These are phyloP conservation scores for Lithohypha guttulata DNA, from an alignment of 2,329 filamentous ascomycete species.

Conservation along the genomic window DNA sequence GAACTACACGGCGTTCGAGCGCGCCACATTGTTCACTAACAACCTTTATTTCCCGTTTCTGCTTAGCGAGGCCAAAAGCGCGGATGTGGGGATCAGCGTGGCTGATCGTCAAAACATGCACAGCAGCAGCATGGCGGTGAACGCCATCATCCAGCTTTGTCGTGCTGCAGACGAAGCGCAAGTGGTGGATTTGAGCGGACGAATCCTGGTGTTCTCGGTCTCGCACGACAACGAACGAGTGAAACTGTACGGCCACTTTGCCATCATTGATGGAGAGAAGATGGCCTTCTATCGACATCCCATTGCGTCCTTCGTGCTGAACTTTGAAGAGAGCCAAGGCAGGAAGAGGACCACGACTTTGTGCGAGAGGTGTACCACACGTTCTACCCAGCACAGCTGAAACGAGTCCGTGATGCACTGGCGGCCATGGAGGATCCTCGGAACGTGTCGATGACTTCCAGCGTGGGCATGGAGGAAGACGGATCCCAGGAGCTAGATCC, in stretches of 20 bases:
- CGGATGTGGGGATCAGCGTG: not conserved
- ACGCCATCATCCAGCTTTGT: slow-evolving; percentile 5
- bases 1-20: not conserved
- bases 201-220: slow-evolving; percentile 8
- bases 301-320: slow-evolving; percentile 4
- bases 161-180: slow-evolving; percentile 3
- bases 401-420: slow-evolving; percentile 9
- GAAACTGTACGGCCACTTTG: slow-evolving; percentile 6
- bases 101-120: slow-evolving; percentile 6
- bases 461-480: slow-evolving; percentile 4
- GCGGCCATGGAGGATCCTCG: slow-evolving; percentile 5
- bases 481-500: slow-evolving; percentile 7
- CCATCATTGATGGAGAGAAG: slow-evolving; percentile 2
- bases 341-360: slow-evolving; percentile 10
- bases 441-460: not conserved
- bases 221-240: slow-evolving; percentile 5
- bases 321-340: not conserved
- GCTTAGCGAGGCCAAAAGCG: slow-evolving; percentile 6
- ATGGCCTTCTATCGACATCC: slow-evolving; percentile 6
- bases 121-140: slow-evolving; percentile 4
- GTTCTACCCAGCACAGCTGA: slow-evolving; percentile 10
- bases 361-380: slow-evolving; percentile 9
- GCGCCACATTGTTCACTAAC: slow-evolving; percentile 1
- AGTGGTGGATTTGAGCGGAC: slow-evolving; percentile 1
- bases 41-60: slow-evolving; percentile 7